Evolutionary conservation across 768 basidiomycete genomes (phyloP), one percentile per base, ranked within the genome.

Genomic region (Lentinula sp.): DNA sequence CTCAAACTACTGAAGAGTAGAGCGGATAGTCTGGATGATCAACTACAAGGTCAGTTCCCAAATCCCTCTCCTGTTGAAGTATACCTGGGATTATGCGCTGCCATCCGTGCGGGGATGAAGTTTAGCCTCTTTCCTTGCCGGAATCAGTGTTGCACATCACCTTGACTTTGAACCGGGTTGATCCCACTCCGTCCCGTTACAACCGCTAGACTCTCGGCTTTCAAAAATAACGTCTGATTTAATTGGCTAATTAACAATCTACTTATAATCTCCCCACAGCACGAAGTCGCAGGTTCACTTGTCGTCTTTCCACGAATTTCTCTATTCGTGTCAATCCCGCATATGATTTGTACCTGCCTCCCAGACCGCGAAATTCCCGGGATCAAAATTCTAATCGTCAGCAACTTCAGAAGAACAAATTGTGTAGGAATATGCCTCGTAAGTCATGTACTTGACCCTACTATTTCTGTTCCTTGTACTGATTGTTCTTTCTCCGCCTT

Each of bases 281-380:
- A 42, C 57, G 57, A 7, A 34, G 57, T 21, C 48, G 45, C 10
- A 59, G 35, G 21, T 28, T 59, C 16, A 59, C 57, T 39, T 48
- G 57, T 28, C 57, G 57, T 15, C 57, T 59, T 28, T 59, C 57
- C 7, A 59, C 43, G 32, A 59, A 59, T 50, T 59, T 59, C 32
- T 46, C 43, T n/a, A 59, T 59, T n/a, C 57, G 15, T 8, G 42
- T 49, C 18, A 39, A 48, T 35, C 43, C 45, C 18, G 57, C 28
- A 8, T 59, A 48, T 37, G 57, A 59, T 59, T 40, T 59, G 18
- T 59, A 59, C 23, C n/a, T 59, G 5, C 9, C 43, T 35, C 43
- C 45, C 5, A 46, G n/a, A 16, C 46, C 57, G 18, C 28, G 31
- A 13, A 34, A 49, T 32, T 8, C 46, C 31, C 49, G 23, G 11